These are phyloP conservation scores for Umbelopsis sp. DNA, from an alignment of 371 early-diverging fungal species.

Conservation along the genomic window DNA sequence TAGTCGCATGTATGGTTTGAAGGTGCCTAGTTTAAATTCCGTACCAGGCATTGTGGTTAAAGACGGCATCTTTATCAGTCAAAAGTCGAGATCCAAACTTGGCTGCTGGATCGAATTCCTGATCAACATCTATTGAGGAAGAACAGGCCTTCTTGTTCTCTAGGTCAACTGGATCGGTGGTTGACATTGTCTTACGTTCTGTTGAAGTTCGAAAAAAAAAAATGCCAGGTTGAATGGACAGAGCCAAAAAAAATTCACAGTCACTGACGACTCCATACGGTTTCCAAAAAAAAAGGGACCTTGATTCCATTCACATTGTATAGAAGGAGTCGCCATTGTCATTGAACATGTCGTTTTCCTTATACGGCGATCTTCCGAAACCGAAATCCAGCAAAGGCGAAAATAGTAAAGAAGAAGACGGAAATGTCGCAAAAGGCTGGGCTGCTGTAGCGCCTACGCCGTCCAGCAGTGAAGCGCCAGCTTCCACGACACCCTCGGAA, in stretches of 20 bases:
- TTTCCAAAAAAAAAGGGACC: too few species aligned
- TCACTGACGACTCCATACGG: not conserved
- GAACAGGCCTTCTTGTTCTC: conserved; percentile 1
- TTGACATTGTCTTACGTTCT: not conserved
- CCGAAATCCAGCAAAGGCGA: conserved; percentile 27
- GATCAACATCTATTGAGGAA: conserved; percentile 11
- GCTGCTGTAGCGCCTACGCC: conserved; percentile 19
- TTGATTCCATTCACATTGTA: not conserved
- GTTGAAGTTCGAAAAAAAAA: not conserved
- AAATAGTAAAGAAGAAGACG: not conserved
- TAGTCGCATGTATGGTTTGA: not conserved
- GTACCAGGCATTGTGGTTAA: conserved; percentile 82
- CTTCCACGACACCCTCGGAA: conserved; percentile 15
- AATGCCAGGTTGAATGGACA: not conserved
- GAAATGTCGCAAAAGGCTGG: not conserved
- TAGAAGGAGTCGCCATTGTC: not conserved
- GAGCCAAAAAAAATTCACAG: not conserved
- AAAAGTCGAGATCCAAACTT: conserved; percentile 71
- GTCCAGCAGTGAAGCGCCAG: conserved; percentile 3
- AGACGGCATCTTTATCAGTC: conserved; percentile 64
- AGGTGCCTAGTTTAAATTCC: not conserved
- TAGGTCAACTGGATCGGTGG: too few species aligned
- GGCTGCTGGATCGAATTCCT: conserved; percentile 27
- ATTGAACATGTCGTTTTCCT: conserved; percentile 21
- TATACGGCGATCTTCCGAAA: conserved; percentile 35